phyloP scores from a whole-genome alignment of 345 rosid genomes.

The Bruguiera sexangula region DNA sequence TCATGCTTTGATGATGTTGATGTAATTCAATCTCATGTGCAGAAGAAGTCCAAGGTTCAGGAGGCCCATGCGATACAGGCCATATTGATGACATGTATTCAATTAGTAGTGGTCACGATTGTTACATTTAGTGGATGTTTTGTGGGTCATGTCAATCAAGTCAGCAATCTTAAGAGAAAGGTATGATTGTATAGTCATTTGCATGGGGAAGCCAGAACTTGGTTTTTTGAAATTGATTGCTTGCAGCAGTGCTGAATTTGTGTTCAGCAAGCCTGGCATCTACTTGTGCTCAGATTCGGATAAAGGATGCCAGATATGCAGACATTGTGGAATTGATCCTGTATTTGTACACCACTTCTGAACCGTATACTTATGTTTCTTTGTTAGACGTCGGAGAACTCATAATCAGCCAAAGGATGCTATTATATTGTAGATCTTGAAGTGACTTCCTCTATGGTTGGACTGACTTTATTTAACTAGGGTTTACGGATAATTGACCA shows the following conservation, averaged over 20 bases:
- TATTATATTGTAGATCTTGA: neutral
- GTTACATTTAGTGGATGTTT: slow-evolving; percentile 6
- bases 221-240: slow-evolving; percentile 23
- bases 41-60: slow-evolving; percentile 96
- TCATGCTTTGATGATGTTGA: neutral
- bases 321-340: slow-evolving; percentile 24
- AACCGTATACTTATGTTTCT: neutral
- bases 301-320: slow-evolving; percentile 18
- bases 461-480: too few relatives aligned
- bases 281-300: slow-evolving; percentile 7
- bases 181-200: slow-evolving; percentile 16
- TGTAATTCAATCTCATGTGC: slow-evolving; percentile 31
- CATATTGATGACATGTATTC: slow-evolving; percentile 44
- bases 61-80: slow-evolving; percentile 86
- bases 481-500: too few relatives aligned
- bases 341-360: too few relatives aligned
- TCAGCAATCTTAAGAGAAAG: slow-evolving; percentile 5
- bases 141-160: slow-evolving; percentile 7
- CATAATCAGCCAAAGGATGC: neutral
- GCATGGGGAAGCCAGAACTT: slow-evolving; percentile 21
- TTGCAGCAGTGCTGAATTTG: slow-evolving; percentile 23
- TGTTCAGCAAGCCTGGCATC: slow-evolving; percentile 7
- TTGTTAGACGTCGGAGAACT: neutral
- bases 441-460: neutral
- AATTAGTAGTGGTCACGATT: neutral